Base-by-base conservation (phyloP, 441 rosid species). In the Gossypium laxum region DNA sequence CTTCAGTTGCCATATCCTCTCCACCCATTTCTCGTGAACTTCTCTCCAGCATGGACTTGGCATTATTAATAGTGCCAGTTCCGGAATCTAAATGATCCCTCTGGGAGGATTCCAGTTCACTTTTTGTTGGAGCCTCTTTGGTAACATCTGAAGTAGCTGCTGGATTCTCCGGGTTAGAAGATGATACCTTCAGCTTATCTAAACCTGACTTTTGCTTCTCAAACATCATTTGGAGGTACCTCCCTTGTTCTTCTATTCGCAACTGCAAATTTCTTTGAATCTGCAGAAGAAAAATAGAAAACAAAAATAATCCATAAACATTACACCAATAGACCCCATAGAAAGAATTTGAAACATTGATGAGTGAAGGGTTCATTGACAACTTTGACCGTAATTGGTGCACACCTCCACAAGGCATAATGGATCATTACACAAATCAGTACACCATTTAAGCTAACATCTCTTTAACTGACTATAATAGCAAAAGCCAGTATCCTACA, bases 171-270 rank as follows among this genome's bases (percentile, higher is more conserved):
- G 66, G 76, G 72, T 76, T 70, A 69, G 90, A 85, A 52, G 92
- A 76, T 4, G 90, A 74, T 43, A 78, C 79, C 82, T 87, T 86
- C 60, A 77, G 79, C 85, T 80, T 82, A 77, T 79, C 80, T n/a
- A 77, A 68, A 70, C 88, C 90, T 0, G 95, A 81, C 75, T 83
- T 86, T 81, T 92, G 98, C 80, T 88, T 89, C 89, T 93, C 97
- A 58, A 93, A 93, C 96, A 93, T 93, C 96, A 83, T 86, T 75
- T 93, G 96, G 68, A 93, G 91, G 83, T 87, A 78, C 85, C 84
- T 88, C 72, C 98, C 98, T 79, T 93, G 96, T 83, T 93, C 97
- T 84, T 93, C 97, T 77, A 93, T 89, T 18, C 89, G 87, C 76
- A 93, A 81, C 85, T 93, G 98, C 72, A 93, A 79, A 77, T 85